A percentile compares a stretch with the other conserved stretches of the same genome.
Conservation (phyloP, 441 rosid genomes). For the Bocquillonia castaneifolia region DNA sequence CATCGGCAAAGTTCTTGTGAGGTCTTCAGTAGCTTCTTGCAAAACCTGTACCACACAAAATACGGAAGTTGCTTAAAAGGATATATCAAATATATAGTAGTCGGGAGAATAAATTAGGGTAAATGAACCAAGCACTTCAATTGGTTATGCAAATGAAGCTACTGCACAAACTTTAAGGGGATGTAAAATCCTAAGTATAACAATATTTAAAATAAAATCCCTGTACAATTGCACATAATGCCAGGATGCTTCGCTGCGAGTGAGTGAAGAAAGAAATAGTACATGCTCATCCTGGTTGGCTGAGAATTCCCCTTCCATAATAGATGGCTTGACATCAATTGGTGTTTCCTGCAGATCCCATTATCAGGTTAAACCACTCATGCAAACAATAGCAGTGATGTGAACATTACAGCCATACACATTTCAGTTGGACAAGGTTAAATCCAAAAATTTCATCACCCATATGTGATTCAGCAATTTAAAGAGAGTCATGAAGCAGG, state of each 20-base stretch:
- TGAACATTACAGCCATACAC: neutral
- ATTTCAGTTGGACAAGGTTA: neutral
- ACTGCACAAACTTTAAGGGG: neutral
- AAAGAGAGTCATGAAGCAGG: neutral
- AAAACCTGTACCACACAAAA: conserved; percentile 37
- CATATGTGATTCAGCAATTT: conserved; percentile 1
- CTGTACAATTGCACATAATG: neutral
- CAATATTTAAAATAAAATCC: neutral
- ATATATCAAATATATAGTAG: too few species aligned
- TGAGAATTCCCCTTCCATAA: conserved; percentile 42
- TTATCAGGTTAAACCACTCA: conserved; percentile 15
- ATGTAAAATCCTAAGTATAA: neutral
- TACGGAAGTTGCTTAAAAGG: conserved; percentile 9
- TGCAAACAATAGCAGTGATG: conserved; percentile 7
- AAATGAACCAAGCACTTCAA: neutral
- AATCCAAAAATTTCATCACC: conserved; percentile 7
- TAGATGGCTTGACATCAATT: conserved; percentile 48
- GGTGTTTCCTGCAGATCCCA: conserved; percentile 49
- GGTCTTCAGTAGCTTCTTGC: conserved; percentile 40
- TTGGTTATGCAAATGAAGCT: too few species aligned
- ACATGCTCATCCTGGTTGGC: conserved; percentile 44
- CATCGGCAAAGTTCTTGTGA: conserved; percentile 39
- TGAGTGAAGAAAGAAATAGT: conserved; percentile 20
- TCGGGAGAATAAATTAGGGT: neutral
- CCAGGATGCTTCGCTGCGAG: neutral